Base-by-base conservation (phyloP, 768 basidiomycete species). In the Trametes coccinea region DNA sequence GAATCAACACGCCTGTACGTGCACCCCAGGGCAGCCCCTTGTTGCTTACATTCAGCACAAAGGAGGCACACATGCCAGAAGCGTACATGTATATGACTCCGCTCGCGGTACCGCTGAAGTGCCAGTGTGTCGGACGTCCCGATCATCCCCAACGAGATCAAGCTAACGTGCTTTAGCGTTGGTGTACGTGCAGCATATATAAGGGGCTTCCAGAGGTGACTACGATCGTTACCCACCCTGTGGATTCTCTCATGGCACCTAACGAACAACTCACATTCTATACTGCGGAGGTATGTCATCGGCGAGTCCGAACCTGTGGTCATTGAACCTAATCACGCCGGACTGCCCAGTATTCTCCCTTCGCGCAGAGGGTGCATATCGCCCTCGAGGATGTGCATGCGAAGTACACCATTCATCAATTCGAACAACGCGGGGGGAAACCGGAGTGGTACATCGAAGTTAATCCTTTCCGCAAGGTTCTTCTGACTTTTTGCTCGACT, bases 371-470 rank as follows among this genome's bases (percentile, higher is more conserved):
- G 34, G 79, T 79, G n/a, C 82, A 86, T 62, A 74, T 89, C 13
- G 84, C 87, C 0, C 78, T 90, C 27, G 76, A 79, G n/a, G 87
- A 89, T 64, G 79, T 81, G 2, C 75, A 79, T 3, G 76, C 81
- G 3, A 65, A 78, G 1, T 84, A 76, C 70, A 82, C 77, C 27
- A 71, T 76, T 7, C 85, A 76, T 59, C 80, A 87, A 64, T 81
- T 90, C 47, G 83, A 88, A 64, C 71, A 37, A 11, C 34, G 89
- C 14, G 53, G 61, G 65, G 84, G 84, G 74, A 90, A 89, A 72
- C 87, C 87, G 0, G 82, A 80, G 50, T 88, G 87, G 87, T 88
- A 86, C 82, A 0, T 78, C 81, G 0, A 84, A 60, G 80, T 90
- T 33, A 90, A 89, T 71, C 84, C 84, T 0, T 84, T 81, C 0